phyloP scores from a whole-genome alignment of 192 early-diverging fungal genomes.

The Cetraspora pellucida region DNA sequence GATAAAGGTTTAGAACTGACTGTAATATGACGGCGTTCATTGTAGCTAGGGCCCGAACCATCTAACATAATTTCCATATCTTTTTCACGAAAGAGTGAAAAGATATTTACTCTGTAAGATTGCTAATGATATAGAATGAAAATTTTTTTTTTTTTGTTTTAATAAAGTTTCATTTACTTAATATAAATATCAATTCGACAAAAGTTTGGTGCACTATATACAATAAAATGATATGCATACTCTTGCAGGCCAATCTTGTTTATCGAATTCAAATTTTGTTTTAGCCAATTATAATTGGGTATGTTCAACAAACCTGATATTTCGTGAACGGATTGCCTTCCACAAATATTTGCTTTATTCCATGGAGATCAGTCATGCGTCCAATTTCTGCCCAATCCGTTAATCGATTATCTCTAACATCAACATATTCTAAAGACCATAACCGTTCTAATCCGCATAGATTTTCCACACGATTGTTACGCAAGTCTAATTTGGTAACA shows the following conservation, averaged over 20 bases:
- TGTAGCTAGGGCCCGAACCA: conserved; percentile 51
- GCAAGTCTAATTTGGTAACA: conserved; percentile 51
- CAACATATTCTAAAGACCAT: conserved; percentile 57
- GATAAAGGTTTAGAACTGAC: conserved; percentile 29
- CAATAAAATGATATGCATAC: too few species aligned
- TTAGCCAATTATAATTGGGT: background rate
- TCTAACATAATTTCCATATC: conserved; percentile 52
- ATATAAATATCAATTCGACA: background rate
- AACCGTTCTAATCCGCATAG: conserved; percentile 59
- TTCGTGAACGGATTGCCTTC: conserved; percentile 58
- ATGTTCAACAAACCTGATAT: conserved; percentile 44
- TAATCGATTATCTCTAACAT: conserved; percentile 57
- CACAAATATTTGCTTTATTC: conserved; percentile 54
- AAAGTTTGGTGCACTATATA: too few species aligned
- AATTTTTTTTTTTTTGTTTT: background rate
- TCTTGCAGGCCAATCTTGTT: too few species aligned
- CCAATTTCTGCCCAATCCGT: conserved; percentile 56
- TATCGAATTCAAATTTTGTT: too few species aligned
- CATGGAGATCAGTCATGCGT: conserved; percentile 50
- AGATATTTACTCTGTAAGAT: conserved; percentile 54
- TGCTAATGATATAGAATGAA: conserved; percentile 37
- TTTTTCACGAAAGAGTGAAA: conserved; percentile 49
- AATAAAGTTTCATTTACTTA: background rate
- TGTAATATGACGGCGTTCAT: conserved; percentile 45
- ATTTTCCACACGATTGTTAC: conserved; percentile 52